Evolutionary conservation across 2,329 filamentous ascomycete species (phyloP).

Genomic region (Phaeosphaeriaceae sp.): DNA sequence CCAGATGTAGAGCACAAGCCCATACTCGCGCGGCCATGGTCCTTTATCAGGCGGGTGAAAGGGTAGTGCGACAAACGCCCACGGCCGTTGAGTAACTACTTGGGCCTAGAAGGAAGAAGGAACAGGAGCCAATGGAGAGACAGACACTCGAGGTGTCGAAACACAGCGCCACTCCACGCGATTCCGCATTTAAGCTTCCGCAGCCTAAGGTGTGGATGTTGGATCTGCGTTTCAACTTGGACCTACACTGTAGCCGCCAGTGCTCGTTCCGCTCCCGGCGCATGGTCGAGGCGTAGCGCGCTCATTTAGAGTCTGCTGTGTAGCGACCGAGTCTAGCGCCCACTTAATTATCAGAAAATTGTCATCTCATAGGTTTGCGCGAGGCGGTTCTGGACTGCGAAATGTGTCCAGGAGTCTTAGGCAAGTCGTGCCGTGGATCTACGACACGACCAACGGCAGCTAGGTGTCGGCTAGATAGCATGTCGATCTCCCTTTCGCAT

Average conservation of each 20-base stretch:
- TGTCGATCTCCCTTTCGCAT: conserved; percentile 18
- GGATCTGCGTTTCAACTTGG: conserved; percentile 45
- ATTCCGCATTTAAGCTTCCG: conserved; percentile 41
- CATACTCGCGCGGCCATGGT: conserved; percentile 23
- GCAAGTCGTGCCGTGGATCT: conserved; percentile 29
- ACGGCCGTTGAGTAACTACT: conserved; percentile 22
- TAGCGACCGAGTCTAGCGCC: conserved; percentile 15
- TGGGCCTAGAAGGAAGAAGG: conserved; percentile 31
- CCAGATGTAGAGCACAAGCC: conserved; percentile 19
- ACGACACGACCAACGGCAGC: conserved; percentile 30
- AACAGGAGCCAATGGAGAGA: conserved; percentile 44
- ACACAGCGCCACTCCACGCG: conserved; percentile 43
- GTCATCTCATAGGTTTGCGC: conserved; percentile 17
- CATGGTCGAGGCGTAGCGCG: conserved; percentile 34
- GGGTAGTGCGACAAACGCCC: conserved; percentile 39
- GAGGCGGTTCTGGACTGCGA: conserved; percentile 19
- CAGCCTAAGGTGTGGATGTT: conserved; percentile 40
- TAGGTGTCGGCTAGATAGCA: conserved; percentile 27
- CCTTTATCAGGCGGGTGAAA: conserved; percentile 42
- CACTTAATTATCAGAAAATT: conserved; percentile 14
- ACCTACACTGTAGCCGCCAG: conserved; percentile 47
- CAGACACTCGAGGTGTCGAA: conserved; percentile 35
- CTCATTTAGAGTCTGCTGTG: conserved; percentile 26
- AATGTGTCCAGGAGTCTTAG: conserved; percentile 20
- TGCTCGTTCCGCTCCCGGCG: conserved; percentile 29